Percentiles rank a stretch among this genome's conserved stretches.
These are phyloP conservation scores for Albophoma yamanashiensis DNA, from an alignment of 2,329 filamentous ascomycete genomes.

Conservation along the genomic window DNA sequence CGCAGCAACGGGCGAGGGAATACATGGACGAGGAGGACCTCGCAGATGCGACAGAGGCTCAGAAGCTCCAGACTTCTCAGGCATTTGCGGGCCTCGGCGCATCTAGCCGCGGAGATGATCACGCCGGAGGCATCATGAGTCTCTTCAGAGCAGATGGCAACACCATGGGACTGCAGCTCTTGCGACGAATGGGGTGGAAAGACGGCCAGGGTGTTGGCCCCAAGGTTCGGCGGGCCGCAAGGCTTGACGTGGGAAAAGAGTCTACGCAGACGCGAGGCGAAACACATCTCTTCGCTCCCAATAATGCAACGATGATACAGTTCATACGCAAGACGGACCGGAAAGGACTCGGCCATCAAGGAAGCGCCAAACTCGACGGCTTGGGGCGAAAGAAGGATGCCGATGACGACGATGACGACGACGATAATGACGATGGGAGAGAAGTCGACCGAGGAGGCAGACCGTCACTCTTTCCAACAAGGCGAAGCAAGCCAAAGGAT, in stretches of 20 bases:
- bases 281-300: slow-evolving; percentile 74
- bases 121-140: slow-evolving; percentile 51
- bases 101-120: slow-evolving; percentile 42
- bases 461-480: slow-evolving; percentile 10
- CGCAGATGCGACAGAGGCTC: slow-evolving; percentile 71
- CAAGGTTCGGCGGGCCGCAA: slow-evolving; percentile 65
- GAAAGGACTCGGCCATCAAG: slow-evolving; percentile 59
- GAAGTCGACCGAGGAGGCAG: slow-evolving; percentile 2
- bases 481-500: slow-evolving; percentile 41
- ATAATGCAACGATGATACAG: slow-evolving; percentile 60
- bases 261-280: slow-evolving; percentile 27
- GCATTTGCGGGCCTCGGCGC: slow-evolving; percentile 68
- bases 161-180: slow-evolving; percentile 74
- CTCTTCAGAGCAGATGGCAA: slow-evolving; percentile 65
- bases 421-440: slow-evolving; percentile 29
- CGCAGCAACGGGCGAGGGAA: slow-evolving; percentile 65
- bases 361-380: slow-evolving; percentile 41
- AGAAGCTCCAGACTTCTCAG: slow-evolving; percentile 60
- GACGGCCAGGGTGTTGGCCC: slow-evolving; percentile 89
- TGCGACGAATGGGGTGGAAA: slow-evolving; percentile 93
- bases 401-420: slow-evolving; percentile 16
- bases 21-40: slow-evolving; percentile 98
- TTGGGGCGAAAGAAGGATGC: slow-evolving; percentile 23
- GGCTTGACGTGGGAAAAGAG: slow-evolving; percentile 40
- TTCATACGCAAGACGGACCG: slow-evolving; percentile 56